Conservation (phyloP, 176 grass and related monocot species). For the Aegilops bicornis region DNA sequence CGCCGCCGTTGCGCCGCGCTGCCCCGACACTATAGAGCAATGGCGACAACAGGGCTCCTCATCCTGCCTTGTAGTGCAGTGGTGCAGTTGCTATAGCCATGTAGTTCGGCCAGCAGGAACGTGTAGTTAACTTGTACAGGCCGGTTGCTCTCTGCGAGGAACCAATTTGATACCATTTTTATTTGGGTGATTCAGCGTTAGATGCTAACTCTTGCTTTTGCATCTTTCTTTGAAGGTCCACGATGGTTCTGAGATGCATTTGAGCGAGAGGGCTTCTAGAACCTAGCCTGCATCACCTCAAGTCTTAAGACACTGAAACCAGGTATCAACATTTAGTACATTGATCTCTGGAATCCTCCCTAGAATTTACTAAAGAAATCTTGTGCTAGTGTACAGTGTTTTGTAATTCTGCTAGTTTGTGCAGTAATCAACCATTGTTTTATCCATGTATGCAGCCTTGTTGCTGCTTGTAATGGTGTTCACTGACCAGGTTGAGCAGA, state of each 20-base stretch:
- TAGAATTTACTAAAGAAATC: neutral
- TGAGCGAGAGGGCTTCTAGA: conserved; percentile 79
- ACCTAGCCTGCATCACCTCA: conserved; percentile 71
- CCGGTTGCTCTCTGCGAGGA: too few species aligned
- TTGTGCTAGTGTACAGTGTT: neutral
- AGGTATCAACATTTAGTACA: conserved; percentile 32
- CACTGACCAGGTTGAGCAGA: too few species aligned
- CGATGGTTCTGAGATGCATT: conserved; percentile 53
- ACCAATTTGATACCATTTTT: too few species aligned
- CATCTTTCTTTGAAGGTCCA: conserved; percentile 36
- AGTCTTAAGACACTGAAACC: conserved; percentile 82
- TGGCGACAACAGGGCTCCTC: too few species aligned
- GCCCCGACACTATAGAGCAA: too few species aligned
- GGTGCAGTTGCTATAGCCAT: too few species aligned
- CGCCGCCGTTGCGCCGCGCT: too few species aligned
- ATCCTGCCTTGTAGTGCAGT: too few species aligned
- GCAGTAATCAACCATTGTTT: neutral
- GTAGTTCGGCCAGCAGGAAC: too few species aligned
- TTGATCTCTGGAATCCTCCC: neutral
- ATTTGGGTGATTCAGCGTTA: neutral
- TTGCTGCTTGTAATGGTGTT: too few species aligned
- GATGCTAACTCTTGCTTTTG: neutral
- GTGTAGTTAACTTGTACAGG: too few species aligned
- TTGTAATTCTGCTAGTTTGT: neutral
- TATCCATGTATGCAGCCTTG: too few species aligned